Conservation (phyloP, 2,329 filamentous ascomycete genomes). For the Pseudocercospora musae region DNA sequence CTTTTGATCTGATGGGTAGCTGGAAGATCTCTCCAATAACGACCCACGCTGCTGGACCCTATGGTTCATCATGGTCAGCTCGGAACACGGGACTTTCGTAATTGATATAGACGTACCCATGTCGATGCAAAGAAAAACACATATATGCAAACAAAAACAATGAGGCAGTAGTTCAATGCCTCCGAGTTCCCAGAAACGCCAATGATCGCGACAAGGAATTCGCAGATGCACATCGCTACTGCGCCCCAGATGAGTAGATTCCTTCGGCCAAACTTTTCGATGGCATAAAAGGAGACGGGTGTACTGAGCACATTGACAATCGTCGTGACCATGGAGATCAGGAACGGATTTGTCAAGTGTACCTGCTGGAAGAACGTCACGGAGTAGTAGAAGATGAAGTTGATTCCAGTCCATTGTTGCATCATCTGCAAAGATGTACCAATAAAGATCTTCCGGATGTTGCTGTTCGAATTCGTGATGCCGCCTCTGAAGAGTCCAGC, state of each 20-base stretch:
- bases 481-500: constrained; percentile 57
- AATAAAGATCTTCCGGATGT: constrained; percentile 48
- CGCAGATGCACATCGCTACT: constrained; percentile 75
- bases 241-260: constrained; percentile 75
- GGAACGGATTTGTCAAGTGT: constrained; percentile 71
- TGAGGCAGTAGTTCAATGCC: constrained; percentile 54
- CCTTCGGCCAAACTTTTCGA: constrained; percentile 79
- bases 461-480: constrained; percentile 51
- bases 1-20: constrained; percentile 54
- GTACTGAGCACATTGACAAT: constrained; percentile 85
- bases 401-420: constrained; percentile 73
- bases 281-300: constrained; percentile 81
- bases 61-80: neutral
- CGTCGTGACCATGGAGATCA: constrained; percentile 81
- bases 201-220: constrained; percentile 74
- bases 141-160: constrained; percentile 86
- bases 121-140: constrained; percentile 89
- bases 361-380: constrained; percentile 80
- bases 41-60: constrained; percentile 62
- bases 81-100: neutral
- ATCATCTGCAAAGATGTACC: constrained; percentile 48
- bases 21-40: constrained; percentile 84
- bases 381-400: constrained; percentile 67
- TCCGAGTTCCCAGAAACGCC: constrained; percentile 46
- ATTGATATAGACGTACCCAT: constrained; percentile 48